Percentiles rank a stretch among this genome's conserved stretches.
These are phyloP conservation scores for Citropsis articulata DNA, from an alignment of 345 rosid genomes.

Conservation along the genomic window DNA sequence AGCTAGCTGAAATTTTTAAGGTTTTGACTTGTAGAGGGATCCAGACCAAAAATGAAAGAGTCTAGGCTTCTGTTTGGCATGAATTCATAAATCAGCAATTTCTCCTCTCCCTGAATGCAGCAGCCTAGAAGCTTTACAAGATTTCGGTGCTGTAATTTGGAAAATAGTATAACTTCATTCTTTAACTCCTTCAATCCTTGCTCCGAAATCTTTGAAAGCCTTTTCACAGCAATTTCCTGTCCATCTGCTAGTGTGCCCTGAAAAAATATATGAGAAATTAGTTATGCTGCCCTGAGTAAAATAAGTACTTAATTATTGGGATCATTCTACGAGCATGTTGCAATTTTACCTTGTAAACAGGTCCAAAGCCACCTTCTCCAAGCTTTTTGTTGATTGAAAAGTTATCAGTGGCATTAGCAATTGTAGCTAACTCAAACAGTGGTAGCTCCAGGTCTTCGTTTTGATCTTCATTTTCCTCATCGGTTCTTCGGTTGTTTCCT, in stretches of 20 bases:
- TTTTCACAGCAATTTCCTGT: slow-evolving; percentile 51
- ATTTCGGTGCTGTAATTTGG: slow-evolving; percentile 52
- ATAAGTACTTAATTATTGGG: neutral
- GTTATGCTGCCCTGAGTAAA: too few species aligned
- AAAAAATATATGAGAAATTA: neutral
- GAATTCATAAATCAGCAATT: slow-evolving; percentile 33
- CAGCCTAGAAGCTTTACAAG: slow-evolving; percentile 45
- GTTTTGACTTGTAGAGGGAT: slow-evolving; percentile 17
- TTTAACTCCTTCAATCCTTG: slow-evolving; percentile 47
- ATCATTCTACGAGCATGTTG: neutral
- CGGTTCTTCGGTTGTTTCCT: neutral
- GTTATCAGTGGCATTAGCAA: slow-evolving; percentile 25
- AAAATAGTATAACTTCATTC: slow-evolving; percentile 41
- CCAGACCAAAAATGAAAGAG: slow-evolving; percentile 26
- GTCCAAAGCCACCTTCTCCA: slow-evolving; percentile 48
- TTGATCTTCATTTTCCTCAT: slow-evolving; percentile 17
- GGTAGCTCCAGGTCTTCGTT: slow-evolving; percentile 18
- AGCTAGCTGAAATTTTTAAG: slow-evolving; percentile 17
- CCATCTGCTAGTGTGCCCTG: slow-evolving; percentile 44
- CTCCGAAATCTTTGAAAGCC: slow-evolving; percentile 40
- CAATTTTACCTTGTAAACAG: slow-evolving; percentile 22
- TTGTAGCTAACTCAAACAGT: slow-evolving; percentile 13
- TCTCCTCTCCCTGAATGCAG: slow-evolving; percentile 32
- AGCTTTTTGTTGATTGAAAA: slow-evolving; percentile 36
- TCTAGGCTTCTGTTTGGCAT: slow-evolving; percentile 33